phyloP scores from a whole-genome alignment of 495 filamentous ascomycete genomes.

The Oidiodendron maius region DNA sequence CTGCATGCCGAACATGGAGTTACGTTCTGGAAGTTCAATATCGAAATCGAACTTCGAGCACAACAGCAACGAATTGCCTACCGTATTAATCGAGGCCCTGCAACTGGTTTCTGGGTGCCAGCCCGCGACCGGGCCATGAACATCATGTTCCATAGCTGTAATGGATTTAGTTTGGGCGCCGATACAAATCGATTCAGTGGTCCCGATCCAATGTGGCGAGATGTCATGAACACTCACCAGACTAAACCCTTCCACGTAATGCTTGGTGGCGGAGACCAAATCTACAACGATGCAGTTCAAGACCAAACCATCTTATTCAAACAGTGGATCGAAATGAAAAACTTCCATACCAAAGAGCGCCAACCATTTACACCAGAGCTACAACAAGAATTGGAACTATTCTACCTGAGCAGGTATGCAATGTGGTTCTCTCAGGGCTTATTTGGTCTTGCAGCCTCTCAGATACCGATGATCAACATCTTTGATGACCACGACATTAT shows the following conservation, averaged over 20 bases:
- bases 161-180: conserved; percentile 82
- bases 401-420: conserved; percentile 81
- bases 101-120: conserved; percentile 92
- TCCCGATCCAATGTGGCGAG: conserved; percentile 94
- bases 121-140: conserved; percentile 86
- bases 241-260: conserved; percentile 94
- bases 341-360: conserved; percentile 69
- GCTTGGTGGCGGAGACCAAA: conserved; percentile 95
- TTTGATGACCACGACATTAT: conserved; percentile 99
- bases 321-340: conserved; percentile 79
- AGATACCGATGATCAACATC: conserved; percentile 98
- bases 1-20: conserved; percentile 80
- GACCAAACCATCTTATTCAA: conserved; percentile 66
- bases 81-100: conserved; percentile 86
- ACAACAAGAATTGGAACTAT: conserved; percentile 77
- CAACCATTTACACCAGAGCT: conserved; percentile 67
- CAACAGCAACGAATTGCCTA: conserved; percentile 84
- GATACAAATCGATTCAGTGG: conserved; percentile 75
- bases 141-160: conserved; percentile 97
- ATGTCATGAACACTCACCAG: conserved; percentile 90
- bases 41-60: conserved; percentile 79
- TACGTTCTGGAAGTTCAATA: conserved; percentile 95
- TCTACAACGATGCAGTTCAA: conserved; percentile 86
- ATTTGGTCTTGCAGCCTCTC: conserved; percentile 84
- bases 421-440: conserved; percentile 94